Evolutionary conservation across 2,329 filamentous ascomycete genomes (phyloP).

Genomic region (Colletotrichum sp.): DNA sequence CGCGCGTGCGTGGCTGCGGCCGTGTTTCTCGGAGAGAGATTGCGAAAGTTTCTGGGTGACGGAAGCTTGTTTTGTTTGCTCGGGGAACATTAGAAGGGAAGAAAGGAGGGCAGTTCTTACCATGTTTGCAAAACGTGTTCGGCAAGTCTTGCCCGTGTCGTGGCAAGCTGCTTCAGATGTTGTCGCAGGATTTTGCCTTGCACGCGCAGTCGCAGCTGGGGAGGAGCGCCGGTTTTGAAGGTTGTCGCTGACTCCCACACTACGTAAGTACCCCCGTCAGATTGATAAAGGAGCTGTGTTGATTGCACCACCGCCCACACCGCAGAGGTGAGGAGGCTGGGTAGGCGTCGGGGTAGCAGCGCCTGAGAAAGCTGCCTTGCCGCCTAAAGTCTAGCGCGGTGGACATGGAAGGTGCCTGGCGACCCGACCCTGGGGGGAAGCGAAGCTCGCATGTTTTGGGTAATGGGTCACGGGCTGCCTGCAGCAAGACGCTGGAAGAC

Average conservation of each 20-base stretch:
- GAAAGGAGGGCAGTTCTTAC: neutral
- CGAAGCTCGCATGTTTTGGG: neutral
- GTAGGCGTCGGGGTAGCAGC: neutral
- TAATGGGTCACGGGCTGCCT: conserved; percentile 9
- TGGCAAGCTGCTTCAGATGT: neutral
- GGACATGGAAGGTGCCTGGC: neutral
- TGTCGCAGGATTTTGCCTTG: neutral
- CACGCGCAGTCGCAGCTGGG: neutral
- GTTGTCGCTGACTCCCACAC: neutral
- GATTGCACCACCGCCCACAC: neutral
- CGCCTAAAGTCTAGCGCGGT: neutral
- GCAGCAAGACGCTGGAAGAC: neutral
- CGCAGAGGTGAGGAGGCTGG: neutral
- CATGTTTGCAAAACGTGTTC: neutral
- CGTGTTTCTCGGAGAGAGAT: neutral
- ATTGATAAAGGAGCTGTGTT: neutral
- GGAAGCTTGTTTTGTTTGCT: neutral
- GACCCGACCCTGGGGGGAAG: neutral
- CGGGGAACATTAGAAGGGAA: neutral
- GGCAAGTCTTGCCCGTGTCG: neutral
- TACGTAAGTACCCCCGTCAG: neutral
- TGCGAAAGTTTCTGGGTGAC: neutral
- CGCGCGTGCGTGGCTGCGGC: neutral
- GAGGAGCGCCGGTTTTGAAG: neutral
- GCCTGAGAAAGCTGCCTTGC: neutral